Evolutionary conservation across 1,284 basidiomycete genomes (phyloP).

Genomic region (Cryptococcus wingfieldii): DNA sequence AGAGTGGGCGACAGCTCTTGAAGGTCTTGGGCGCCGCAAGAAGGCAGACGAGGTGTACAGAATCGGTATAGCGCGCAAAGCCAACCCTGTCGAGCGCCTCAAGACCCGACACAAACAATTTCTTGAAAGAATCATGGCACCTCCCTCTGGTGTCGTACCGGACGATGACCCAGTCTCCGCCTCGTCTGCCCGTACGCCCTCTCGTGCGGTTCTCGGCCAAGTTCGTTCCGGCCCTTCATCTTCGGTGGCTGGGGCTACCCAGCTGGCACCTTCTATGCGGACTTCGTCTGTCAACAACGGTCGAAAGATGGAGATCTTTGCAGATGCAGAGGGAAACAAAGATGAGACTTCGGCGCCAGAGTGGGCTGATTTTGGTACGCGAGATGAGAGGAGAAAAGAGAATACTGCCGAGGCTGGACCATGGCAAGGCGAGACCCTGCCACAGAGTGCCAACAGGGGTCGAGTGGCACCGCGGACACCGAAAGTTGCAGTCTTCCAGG

Average conservation of each 20-base stretch:
- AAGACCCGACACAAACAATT: constrained; percentile 81
- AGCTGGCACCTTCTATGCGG: constrained; percentile 23
- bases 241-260: constrained; percentile 26
- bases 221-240: constrained; percentile 17
- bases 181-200: constrained; percentile 5
- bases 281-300: constrained; percentile 38
- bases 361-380: constrained; percentile 53
- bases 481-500: constrained; percentile 54
- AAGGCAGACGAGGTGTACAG: constrained; percentile 81
- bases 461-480: constrained; percentile 46
- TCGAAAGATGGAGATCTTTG: constrained; percentile 50
- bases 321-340: constrained; percentile 30
- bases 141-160: constrained; percentile 37
- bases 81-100: constrained; percentile 76
- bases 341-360: constrained; percentile 32
- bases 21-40: constrained; percentile 63
- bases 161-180: constrained; percentile 32
- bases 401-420: constrained; percentile 51
- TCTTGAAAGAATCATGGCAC: constrained; percentile 61
- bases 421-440: constrained; percentile 53
- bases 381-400: constrained; percentile 52
- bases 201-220: constrained; percentile 31
- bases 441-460: constrained; percentile 34
- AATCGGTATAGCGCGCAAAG: constrained; percentile 75
- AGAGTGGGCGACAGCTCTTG: constrained; percentile 73